Percentiles rank a stretch among this genome's conserved stretches.
Conservation (phyloP, 306 rosid genomes). For the Lablab purpureus region DNA sequence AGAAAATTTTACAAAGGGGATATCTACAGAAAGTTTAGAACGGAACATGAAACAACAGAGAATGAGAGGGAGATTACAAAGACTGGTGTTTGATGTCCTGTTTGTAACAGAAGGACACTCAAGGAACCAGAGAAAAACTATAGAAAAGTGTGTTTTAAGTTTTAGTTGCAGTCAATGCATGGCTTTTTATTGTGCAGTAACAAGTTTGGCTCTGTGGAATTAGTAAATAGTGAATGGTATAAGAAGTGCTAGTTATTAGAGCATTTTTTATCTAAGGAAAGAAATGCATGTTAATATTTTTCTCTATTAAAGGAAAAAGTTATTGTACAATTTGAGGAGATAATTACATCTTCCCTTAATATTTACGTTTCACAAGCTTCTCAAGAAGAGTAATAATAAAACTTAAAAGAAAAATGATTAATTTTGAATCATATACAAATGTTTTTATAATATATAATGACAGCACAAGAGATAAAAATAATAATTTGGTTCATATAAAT, state of each 20-base stretch:
- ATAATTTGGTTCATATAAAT: too few relatives aligned
- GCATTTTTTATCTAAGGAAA: neutral
- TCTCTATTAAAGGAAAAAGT: neutral
- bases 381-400: too few relatives aligned
- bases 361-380: too few relatives aligned
- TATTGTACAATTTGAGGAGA: neutral
- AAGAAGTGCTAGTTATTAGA: neutral
- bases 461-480: too few relatives aligned
- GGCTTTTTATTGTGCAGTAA: neutral
- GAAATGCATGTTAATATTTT: neutral
- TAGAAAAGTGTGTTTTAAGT: neutral
- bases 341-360: neutral
- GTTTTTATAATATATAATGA: too few relatives aligned
- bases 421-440: too few relatives aligned
- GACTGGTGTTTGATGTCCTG: neutral
- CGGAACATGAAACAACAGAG: constrained; percentile 43
- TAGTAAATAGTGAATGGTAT: neutral
- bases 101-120: constrained; percentile 9
- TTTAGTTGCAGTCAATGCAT: neutral
- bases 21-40: constrained; percentile 61
- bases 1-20: constrained; percentile 64
- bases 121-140: constrained; percentile 11
- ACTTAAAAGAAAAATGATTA: too few relatives aligned
- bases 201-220: neutral
- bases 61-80: constrained; percentile 25